Evolutionary conservation across 108 stramenopile species (phyloP), one percentile per base, ranked within the genome.

Genomic region (Stephanodiscus minutulus): DNA sequence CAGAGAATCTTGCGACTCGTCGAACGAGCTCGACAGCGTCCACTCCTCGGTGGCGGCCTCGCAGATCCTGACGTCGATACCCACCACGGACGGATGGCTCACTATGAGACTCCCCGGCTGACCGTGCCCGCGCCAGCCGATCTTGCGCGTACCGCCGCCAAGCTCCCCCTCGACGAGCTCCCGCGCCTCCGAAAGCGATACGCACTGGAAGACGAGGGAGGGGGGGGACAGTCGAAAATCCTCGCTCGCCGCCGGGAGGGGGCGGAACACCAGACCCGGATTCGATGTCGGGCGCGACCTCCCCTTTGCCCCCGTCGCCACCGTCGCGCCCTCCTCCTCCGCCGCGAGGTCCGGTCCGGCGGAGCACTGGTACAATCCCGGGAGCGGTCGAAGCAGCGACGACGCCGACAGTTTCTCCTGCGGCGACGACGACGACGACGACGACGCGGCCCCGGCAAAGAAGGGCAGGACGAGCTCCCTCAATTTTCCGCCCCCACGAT

Each of bases 1-100:
- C 52, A 94, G 64, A 11, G 93, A 83, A 15, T 91, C 86, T 61
- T 94, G 90, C 53, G 93, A 86, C 73, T 94, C 93, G 15, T 82
- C 73, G 71, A 94, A 94, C 22, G 71, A 77, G 69, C 89, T 90
- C 13, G 80, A 79, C 60, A 81, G 48, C 1, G 48, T 44, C 78
- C 78, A 79, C 21, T 62, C 75, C 28, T 27, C 17, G 13, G 2
- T 6, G 31, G 59, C 69, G 11, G 63, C 39, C 22, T 85, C 82
- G 33, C 84, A 83, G 31, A 88, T 64, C 43, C 93, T 78, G 5
- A 94, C 58, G 62, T 94, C 93, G 22, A 94, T 22, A 15, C 93
- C 93, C 46, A 37, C 10, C 13, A 87, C 52, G 49, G 85, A 77
- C 5, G 70, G 77, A 50, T 93, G 88, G n/a, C 66, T 64, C 11